Evolutionary conservation across 2,329 filamentous ascomycete genomes (phyloP).

Genomic region (Stachybotrys elegans): DNA sequence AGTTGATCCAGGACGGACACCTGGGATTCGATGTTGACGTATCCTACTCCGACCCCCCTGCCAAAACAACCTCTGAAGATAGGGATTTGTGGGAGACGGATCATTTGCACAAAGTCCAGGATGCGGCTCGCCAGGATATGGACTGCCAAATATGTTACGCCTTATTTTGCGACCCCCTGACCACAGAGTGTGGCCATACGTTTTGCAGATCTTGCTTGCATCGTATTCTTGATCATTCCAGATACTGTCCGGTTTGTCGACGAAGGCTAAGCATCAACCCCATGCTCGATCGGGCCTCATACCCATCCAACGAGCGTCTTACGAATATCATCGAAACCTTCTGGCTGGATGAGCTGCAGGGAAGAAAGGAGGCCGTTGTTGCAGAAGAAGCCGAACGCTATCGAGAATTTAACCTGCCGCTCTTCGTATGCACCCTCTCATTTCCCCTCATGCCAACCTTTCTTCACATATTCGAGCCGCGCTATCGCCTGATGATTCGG

Average conservation of each 20-base stretch:
- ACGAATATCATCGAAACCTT: slow-evolving; percentile 59
- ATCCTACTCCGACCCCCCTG: slow-evolving; percentile 33
- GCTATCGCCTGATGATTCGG: slow-evolving; percentile 84
- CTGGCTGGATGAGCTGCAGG: slow-evolving; percentile 61
- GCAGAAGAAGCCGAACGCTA: slow-evolving; percentile 52
- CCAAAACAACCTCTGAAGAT: slow-evolving; percentile 19
- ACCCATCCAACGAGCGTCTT: slow-evolving; percentile 58
- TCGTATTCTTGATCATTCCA: slow-evolving; percentile 70
- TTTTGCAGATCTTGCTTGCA: slow-evolving; percentile 79
- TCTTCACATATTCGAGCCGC: slow-evolving; percentile 86
- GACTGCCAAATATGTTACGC: slow-evolving; percentile 89
- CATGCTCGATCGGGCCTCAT: slow-evolving; percentile 31
- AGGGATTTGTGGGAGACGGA: slow-evolving; percentile 14
- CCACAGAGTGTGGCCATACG: slow-evolving; percentile 82
- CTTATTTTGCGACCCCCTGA: slow-evolving; percentile 75
- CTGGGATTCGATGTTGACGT: slow-evolving; percentile 54
- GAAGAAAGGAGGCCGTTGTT: slow-evolving; percentile 49
- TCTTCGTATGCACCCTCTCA: slow-evolving; percentile 79
- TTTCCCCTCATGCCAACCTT: slow-evolving; percentile 83
- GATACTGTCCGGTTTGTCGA: slow-evolving; percentile 77
- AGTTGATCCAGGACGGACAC: slow-evolving; percentile 56
- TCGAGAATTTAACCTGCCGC: slow-evolving; percentile 56
- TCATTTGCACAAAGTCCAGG: slow-evolving; percentile 51
- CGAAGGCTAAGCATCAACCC: slow-evolving; percentile 51
- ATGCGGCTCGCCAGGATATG: slow-evolving; percentile 61